Percentiles rank a stretch among this genome's conserved stretches.
Conservation (phyloP, 2,329 filamentous ascomycete genomes). For the Parascedosporium putredinis region DNA sequence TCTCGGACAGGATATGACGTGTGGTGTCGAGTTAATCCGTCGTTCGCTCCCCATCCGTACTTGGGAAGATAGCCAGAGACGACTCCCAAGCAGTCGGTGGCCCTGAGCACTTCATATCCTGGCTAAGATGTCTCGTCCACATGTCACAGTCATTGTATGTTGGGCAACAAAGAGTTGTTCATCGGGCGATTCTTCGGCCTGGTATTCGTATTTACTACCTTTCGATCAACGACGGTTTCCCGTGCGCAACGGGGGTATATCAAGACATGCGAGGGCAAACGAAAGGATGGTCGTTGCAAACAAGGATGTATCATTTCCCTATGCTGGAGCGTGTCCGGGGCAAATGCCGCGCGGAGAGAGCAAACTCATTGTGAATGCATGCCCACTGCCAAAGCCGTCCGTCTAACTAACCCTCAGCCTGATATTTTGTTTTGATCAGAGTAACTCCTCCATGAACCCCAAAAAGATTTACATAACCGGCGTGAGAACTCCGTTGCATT, state of each 20-base stretch:
- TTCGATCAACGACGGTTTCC: neutral
- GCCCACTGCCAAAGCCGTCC: conserved; percentile 7
- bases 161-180: neutral
- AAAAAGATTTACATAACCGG: conserved; percentile 7
- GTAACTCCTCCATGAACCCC: conserved; percentile 9
- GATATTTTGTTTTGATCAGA: conserved; percentile 7
- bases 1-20: too few relatives aligned
- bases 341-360: conserved; percentile 7
- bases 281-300: neutral
- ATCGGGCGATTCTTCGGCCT: neutral
- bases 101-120: too few relatives aligned
- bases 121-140: too few relatives aligned
- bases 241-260: neutral
- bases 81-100: too few relatives aligned
- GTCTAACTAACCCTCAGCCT: conserved; percentile 8
- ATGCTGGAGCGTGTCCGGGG: conserved; percentile 7
- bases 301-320: conserved; percentile 8
- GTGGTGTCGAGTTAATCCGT: too few relatives aligned
- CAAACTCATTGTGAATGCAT: conserved; percentile 1
- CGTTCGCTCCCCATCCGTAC: too few relatives aligned
- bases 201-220: neutral
- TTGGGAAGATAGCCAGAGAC: too few relatives aligned
- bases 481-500: conserved; percentile 14
- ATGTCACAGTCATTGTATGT: too few relatives aligned
- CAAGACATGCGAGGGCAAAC: neutral